Percentiles rank a stretch among this genome's conserved stretches.
Conservation (phyloP, 164 flowering plant genomes). For the Euptelea pleiosperma region DNA sequence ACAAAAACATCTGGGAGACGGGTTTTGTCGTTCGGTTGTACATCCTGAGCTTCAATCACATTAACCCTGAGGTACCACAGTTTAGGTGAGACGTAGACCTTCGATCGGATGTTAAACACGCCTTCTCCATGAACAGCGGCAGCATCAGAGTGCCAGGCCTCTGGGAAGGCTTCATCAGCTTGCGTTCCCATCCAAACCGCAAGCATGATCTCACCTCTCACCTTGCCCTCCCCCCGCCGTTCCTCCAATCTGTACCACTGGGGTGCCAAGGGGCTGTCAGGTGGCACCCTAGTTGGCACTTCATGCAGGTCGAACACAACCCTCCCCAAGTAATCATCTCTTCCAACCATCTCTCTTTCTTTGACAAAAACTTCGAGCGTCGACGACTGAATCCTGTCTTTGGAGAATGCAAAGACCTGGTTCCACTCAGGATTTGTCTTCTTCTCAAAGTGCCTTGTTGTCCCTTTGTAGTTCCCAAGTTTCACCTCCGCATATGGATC, state of each 20-base stretch:
- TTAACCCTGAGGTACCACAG: constrained; percentile 87
- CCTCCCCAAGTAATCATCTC: constrained; percentile 70
- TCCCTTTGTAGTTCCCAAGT: constrained; percentile 80
- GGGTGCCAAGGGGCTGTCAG: constrained; percentile 91
- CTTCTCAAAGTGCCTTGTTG: constrained; percentile 66
- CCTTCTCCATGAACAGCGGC: constrained; percentile 80
- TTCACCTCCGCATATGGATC: constrained; percentile 78
- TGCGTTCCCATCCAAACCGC: constrained; percentile 96
- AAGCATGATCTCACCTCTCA: constrained; percentile 74
- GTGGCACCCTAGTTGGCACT: constrained; percentile 82
- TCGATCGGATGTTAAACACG: constrained; percentile 64
- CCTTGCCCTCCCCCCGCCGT: constrained; percentile 48
- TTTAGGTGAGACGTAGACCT: constrained; percentile 89
- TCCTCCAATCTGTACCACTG: constrained; percentile 86
- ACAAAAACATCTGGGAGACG: constrained; percentile 57
- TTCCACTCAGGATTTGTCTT: constrained; percentile 71
- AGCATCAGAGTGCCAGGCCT: constrained; percentile 88
- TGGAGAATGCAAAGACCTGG: constrained; percentile 72
- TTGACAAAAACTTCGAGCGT: constrained; percentile 50
- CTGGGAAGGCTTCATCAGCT: constrained; percentile 89
- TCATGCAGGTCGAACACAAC: constrained; percentile 72
- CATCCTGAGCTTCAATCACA: constrained; percentile 89
- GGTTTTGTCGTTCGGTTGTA: constrained; percentile 51
- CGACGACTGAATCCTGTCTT: constrained; percentile 66
- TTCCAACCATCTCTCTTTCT: constrained; percentile 59